Evolutionary conservation across 2,329 filamentous ascomycete species (phyloP), one percentile per base, ranked within the genome.

Genomic region (Cladorrhinum sp.): DNA sequence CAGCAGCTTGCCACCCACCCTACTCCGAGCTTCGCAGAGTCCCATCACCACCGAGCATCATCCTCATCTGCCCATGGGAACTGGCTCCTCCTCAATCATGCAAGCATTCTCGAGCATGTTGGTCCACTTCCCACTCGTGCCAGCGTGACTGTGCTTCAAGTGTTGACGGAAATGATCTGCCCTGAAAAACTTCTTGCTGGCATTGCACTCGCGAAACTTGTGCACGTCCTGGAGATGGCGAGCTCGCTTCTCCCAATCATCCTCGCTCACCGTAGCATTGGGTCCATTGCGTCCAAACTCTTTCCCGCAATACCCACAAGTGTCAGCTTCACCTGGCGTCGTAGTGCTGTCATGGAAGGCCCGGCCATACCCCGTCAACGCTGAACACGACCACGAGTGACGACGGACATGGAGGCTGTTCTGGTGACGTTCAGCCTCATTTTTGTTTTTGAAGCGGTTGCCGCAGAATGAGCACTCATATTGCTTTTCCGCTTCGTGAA

Each of bases 81-180:
- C 53, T 2, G 32, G 32, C 70, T 96, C 92, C 72, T 96, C 82
- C 58, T 89, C 93, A 74, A 93, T 87, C 91, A 98, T 96, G 77
- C 95, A 99, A 4, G 93, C 92, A 72, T 92, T 96, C 74, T 99
- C 95, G 32, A 99, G 81, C 83, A 96, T 93, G 75, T 98, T 98
- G 12, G 95, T 99, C 95, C 95, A 99, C 76, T 98, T 98, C 29
- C 95, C 95, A 75, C 92, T 97, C 0, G 92, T 93, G 36, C 95
- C 95, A 38, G 91, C 91, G 76, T 98, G 95, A 73, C 92, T 97
- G 74, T 99, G 95, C 80, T 98, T 99, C 61, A 99, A 80, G 76
- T 99, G 95, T 75, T 99, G 95, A 62, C 95, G 87, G 81, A 99
- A 99, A 74, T 99, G 95, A 74, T 99, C 95, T 32, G 95, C 95